Conservation (phyloP, 257 asterid species). For the Solanum megistacrolobum region DNA sequence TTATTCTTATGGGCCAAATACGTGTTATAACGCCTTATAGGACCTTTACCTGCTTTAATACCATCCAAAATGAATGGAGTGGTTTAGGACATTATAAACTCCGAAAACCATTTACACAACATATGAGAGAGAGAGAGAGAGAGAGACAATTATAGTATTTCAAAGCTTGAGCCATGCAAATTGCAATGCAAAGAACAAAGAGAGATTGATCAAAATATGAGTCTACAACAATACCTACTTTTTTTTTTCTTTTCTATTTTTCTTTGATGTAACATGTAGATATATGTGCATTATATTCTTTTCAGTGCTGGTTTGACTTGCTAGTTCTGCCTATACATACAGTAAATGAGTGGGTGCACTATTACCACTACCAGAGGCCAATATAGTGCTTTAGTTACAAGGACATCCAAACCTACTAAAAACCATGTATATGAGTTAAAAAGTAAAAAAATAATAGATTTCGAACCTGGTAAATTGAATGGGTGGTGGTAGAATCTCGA, state of each 20-base stretch:
- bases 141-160: not conserved
- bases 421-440: not conserved
- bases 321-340: slow-evolving; percentile 31
- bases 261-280: slow-evolving; percentile 16
- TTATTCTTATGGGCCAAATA: not conserved
- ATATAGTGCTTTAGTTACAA: not conserved
- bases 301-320: slow-evolving; percentile 57
- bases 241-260: slow-evolving; percentile 5
- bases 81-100: not conserved
- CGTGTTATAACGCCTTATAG: too few species aligned
- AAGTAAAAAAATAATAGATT: not conserved
- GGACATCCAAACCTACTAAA: not conserved
- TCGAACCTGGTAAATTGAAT: not conserved
- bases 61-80: not conserved
- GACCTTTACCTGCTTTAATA: not conserved
- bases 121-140: not conserved
- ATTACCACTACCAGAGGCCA: slow-evolving; percentile 11
- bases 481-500: not conserved
- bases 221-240: slow-evolving; percentile 18
- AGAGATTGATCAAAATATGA: not conserved
- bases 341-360: slow-evolving; percentile 29
- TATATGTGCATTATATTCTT: not conserved
- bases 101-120: not conserved
- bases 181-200: slow-evolving; percentile 9
- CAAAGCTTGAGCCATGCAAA: slow-evolving; percentile 27